A percentile compares a stretch with the other conserved stretches of the same genome.
These are phyloP conservation scores for Fusarium hainanense DNA, from an alignment of 2,329 filamentous ascomycete species.

Conservation along the genomic window DNA sequence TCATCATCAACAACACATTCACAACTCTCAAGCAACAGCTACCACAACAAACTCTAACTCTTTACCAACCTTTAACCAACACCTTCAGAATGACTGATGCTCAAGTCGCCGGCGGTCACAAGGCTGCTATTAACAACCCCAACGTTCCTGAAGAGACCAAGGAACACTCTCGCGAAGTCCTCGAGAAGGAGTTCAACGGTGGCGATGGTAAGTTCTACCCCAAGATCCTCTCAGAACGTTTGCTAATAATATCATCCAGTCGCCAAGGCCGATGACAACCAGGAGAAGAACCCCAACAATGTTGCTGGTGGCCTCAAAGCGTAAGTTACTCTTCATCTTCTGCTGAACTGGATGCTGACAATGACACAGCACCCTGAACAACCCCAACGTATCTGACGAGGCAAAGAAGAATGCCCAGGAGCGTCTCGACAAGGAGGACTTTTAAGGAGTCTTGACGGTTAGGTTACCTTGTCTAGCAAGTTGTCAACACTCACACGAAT, in stretches of 20 bases:
- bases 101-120: conserved; percentile 67
- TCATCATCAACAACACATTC: conserved; percentile 7
- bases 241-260: conserved; percentile 33
- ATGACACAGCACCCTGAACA: conserved; percentile 59
- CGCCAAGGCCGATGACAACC: conserved; percentile 48
- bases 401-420: conserved; percentile 67
- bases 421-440: conserved; percentile 53
- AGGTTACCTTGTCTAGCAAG: neutral
- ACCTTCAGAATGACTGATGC: conserved; percentile 59
- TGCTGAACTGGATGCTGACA: neutral
- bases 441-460: conserved; percentile 3
- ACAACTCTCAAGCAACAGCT: neutral
- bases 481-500: neutral
- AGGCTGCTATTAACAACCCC: conserved; percentile 68
- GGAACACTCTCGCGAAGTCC: conserved; percentile 63
- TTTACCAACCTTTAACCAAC: neutral
- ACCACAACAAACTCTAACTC: neutral
- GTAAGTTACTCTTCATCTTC: conserved; percentile 48
- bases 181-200: conserved; percentile 62
- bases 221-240: neutral
- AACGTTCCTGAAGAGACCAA: conserved; percentile 66
- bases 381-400: conserved; percentile 67
- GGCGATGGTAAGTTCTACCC: conserved; percentile 48
- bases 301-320: conserved; percentile 64
- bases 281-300: conserved; percentile 65